phyloP scores from a whole-genome alignment of 306 rosid genomes.

The Prunus padus region DNA sequence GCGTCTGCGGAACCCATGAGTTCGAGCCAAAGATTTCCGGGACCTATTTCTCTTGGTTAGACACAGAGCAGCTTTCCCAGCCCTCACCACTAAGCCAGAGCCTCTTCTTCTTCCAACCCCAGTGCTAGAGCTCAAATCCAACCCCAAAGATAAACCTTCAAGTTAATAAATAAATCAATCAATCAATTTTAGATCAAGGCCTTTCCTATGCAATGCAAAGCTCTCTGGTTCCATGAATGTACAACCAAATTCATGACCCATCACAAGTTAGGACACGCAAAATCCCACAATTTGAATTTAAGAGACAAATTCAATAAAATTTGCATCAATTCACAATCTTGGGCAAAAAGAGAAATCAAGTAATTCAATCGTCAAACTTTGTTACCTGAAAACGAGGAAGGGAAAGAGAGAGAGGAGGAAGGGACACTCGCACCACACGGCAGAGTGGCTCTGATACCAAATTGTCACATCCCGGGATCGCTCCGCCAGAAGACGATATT shows the following conservation, averaged over 20 bases:
- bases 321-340: background rate
- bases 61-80: constrained; percentile 78
- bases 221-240: background rate
- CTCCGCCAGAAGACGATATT: too few relatives aligned
- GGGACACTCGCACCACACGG: too few relatives aligned
- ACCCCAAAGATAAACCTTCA: constrained; percentile 36
- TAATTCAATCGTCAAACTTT: background rate
- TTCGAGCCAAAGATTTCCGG: constrained; percentile 79
- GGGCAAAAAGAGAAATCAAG: background rate
- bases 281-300: background rate
- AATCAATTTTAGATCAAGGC: background rate
- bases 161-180: too few relatives aligned
- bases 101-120: constrained; percentile 49
- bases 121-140: constrained; percentile 45
- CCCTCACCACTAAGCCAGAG: constrained; percentile 67
- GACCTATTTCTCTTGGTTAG: constrained; percentile 89
- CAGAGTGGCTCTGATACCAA: too few relatives aligned
- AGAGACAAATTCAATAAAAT: background rate
- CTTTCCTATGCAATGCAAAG: background rate
- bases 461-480: too few relatives aligned
- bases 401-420: constrained; percentile 35
- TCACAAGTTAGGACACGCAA: background rate
- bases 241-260: background rate
- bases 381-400: constrained; percentile 38
- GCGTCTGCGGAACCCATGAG: constrained; percentile 82